phyloP scores from a whole-genome alignment of 352 stramenopile species.

The Pythium vanterpoolii region DNA sequence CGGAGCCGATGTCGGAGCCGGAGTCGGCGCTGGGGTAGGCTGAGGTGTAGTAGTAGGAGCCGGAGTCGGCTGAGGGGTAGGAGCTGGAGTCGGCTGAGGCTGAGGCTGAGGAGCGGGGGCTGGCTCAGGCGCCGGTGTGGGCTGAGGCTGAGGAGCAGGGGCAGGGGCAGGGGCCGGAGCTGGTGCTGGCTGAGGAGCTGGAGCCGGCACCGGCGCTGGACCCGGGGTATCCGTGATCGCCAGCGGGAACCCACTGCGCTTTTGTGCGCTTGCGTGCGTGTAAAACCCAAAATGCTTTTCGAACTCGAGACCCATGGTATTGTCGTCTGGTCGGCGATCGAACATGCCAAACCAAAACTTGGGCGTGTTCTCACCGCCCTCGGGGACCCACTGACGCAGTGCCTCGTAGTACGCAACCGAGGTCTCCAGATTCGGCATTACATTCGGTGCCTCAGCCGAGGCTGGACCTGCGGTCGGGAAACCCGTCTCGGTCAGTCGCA shows the following conservation, averaged over 20 bases:
- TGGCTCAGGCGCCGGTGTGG: too few relatives aligned
- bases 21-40: neutral
- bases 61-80: too few relatives aligned
- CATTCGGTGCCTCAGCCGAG: slow-evolving; percentile 31
- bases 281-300: slow-evolving; percentile 38
- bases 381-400: slow-evolving; percentile 20
- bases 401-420: slow-evolving; percentile 28
- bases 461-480: slow-evolving; percentile 42
- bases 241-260: slow-evolving; percentile 19
- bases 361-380: slow-evolving; percentile 10
- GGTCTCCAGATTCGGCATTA: slow-evolving; percentile 34
- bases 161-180: too few relatives aligned
- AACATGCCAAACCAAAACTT: slow-evolving; percentile 36
- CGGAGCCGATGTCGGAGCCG: neutral
- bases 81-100: too few relatives aligned
- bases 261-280: slow-evolving; percentile 16
- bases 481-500: slow-evolving; percentile 56
- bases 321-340: slow-evolving; percentile 29
- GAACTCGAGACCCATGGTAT: slow-evolving; percentile 18
- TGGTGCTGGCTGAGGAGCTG: too few relatives aligned
- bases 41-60: too few relatives aligned
- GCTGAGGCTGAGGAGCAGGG: too few relatives aligned
- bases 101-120: too few relatives aligned
- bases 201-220: neutral
- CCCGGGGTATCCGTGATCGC: slow-evolving; percentile 2